These are phyloP conservation scores for Hypoxylon sp. DNA, from an alignment of 2,329 filamentous ascomycete species.

Conservation along the genomic window DNA sequence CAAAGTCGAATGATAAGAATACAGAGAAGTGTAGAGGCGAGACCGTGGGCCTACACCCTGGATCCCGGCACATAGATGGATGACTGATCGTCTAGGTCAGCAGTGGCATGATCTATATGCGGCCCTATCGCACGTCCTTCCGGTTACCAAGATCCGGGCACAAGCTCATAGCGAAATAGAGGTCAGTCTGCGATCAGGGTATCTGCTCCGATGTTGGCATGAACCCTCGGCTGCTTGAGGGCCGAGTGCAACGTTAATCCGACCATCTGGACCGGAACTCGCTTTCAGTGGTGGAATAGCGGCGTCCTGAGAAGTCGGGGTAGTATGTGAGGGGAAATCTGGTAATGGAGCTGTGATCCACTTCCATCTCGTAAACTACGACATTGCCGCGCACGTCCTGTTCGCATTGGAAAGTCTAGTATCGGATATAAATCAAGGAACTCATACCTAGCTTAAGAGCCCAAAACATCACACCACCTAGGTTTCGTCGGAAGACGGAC, in stretches of 20 bases:
- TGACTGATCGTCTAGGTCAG: conserved; percentile 12
- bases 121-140: conserved; percentile 39
- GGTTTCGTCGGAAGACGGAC: no score
- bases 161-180: conserved; percentile 11
- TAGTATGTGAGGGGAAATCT: conserved; percentile 12
- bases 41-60: conserved; percentile 11
- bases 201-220: conserved; percentile 21
- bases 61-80: conserved; percentile 10
- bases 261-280: conserved; percentile 19
- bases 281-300: conserved; percentile 47
- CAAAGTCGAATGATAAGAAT: background rate
- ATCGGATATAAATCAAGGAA: background rate
- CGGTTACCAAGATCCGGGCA: conserved; percentile 34
- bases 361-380: background rate
- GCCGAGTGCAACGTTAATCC: conserved; percentile 39
- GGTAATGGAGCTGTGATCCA: conserved; percentile 26
- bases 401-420: background rate
- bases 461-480: no score
- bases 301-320: conserved; percentile 26
- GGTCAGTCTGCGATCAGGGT: conserved; percentile 15
- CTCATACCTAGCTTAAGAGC: background rate
- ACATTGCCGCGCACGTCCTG: conserved; percentile 11
- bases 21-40: conserved; percentile 16
- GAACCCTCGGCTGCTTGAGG: conserved; percentile 34
- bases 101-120: conserved; percentile 29